A percentile compares a stretch with the other conserved stretches of the same genome.
Evolutionary conservation across 148 eudicot species (phyloP).

Genomic region (Agrostemma githago): DNA sequence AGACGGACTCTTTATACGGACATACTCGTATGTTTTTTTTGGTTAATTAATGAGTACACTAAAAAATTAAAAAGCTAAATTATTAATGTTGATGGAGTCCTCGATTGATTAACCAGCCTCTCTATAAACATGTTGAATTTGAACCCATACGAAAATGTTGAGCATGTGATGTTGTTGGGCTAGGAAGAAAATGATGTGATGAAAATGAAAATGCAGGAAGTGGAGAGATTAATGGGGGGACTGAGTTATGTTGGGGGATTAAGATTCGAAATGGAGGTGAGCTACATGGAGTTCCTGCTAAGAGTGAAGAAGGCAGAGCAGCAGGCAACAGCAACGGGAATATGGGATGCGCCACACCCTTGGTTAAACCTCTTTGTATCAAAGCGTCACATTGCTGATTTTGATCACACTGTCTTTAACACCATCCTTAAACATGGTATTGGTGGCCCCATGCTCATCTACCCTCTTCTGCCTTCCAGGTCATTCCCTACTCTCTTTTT

Average conservation of each 20-base stretch:
- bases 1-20: too few species aligned
- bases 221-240: conserved; percentile 42
- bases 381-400: conserved; percentile 51
- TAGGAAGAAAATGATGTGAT: too few species aligned
- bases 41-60: too few species aligned
- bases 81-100: too few species aligned
- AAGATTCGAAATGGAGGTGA: conserved; percentile 51
- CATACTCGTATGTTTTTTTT: too few species aligned
- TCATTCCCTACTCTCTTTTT: conserved; percentile 17
- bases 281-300: conserved; percentile 63
- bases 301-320: conserved; percentile 71
- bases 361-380: conserved; percentile 88
- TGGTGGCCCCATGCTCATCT: conserved; percentile 88
- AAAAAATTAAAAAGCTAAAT: too few species aligned
- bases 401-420: conserved; percentile 69
- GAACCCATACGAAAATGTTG: too few species aligned
- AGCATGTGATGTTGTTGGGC: too few species aligned
- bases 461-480: conserved; percentile 78
- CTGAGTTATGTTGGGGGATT: conserved; percentile 41
- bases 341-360: conserved; percentile 91
- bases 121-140: too few species aligned
- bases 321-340: conserved; percentile 55
- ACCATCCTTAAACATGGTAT: conserved; percentile 61
- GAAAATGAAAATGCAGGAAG: conserved; percentile 31
- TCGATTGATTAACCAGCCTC: too few species aligned